Base-by-base conservation (phyloP, 2,329 filamentous ascomycete genomes). In the Neospermospora avenae region DNA sequence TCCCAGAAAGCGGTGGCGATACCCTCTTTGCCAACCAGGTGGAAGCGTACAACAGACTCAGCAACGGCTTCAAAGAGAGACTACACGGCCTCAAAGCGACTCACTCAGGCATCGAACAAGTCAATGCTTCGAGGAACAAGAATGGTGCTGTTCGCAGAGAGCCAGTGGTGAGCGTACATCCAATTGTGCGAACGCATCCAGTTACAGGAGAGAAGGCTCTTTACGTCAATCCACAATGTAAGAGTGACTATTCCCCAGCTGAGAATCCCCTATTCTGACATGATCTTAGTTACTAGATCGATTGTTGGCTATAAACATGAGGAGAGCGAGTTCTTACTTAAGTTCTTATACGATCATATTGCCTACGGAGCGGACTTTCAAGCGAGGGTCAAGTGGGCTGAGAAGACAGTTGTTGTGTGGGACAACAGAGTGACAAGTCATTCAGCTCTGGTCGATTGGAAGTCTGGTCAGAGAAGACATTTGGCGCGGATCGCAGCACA, bases 261-360 rank as follows among this genome's bases (percentile, higher is more conserved):
- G 85, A 88, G 76, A 81, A 83, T 74, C 44, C 8, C n/a, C n/a
- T n/a, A n/a, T 14, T 49, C 45, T 68, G 24, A 68, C 45, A 28
- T 45, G 11, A 20, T 3, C 28, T 18, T 55, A 90, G 87, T 95
- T 76, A 93, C 90, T 4, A 86, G 90, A 54, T 81, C 86, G 31
- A 93, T 96, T 57, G 83, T 93, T 1, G 91, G 90, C 13, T 84
- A 88, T 70, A 96, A 96, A 76, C 90, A 91, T 71, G 91, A 96
- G 71, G 92, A 96, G 72, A 91, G 87, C 1, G 91, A 96, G 65
- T 81, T 81, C 51, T 77, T 93, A 48, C 79, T 93, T 62, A 90
- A 90, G 69, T 92, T 92, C 77, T 75, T 93, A 16, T 91, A 87
- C 72, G 84, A 91, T 69, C 89, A 92, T 69, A 84, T 91, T 55